phyloP scores from a whole-genome alignment of 805 yeast genomes.

The Tanozyma kutaoensis region DNA sequence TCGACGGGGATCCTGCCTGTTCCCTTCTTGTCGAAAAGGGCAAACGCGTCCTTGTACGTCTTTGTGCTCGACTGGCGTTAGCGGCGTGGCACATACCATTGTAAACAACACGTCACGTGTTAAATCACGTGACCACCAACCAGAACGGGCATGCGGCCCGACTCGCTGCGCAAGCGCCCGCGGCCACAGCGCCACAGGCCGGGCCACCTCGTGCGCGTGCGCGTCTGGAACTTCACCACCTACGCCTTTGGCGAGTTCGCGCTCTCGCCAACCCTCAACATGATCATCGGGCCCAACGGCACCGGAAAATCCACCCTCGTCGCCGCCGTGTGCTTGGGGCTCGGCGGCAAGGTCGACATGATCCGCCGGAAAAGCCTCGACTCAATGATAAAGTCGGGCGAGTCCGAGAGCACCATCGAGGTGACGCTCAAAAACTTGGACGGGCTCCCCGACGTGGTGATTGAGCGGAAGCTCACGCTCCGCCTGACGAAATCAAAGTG shows the following conservation, averaged over 20 bases:
- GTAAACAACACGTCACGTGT: no score
- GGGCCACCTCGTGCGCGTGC: conserved; percentile 38
- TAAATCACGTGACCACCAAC: no score
- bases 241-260: conserved; percentile 56
- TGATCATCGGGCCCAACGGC: conserved; percentile 95
- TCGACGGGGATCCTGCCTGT: conserved; percentile 80
- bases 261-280: conserved; percentile 72
- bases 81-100: no score
- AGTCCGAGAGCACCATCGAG: conserved; percentile 30
- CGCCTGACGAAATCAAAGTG: conserved; percentile 33
- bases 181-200: no score
- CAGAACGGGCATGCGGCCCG: no score
- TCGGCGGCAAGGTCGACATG: conserved; percentile 65
- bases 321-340: conserved; percentile 81
- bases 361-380: conserved; percentile 58
- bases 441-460: conserved; percentile 19
- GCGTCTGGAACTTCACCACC: conserved; percentile 52
- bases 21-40: conserved; percentile 92
- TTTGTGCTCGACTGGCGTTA: no score
- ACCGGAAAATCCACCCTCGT: conserved; percentile 90
- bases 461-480: conserved; percentile 33
- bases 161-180: no score
- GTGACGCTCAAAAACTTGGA: conserved; percentile 31
- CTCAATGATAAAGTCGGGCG: conserved; percentile 66
- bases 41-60: conserved; percentile 81